Percentiles rank a stretch among this genome's conserved stretches.
phyloP scores from a whole-genome alignment of 2,329 filamentous ascomycete species.

The Stagonosporopsis cucurbitacearum region DNA sequence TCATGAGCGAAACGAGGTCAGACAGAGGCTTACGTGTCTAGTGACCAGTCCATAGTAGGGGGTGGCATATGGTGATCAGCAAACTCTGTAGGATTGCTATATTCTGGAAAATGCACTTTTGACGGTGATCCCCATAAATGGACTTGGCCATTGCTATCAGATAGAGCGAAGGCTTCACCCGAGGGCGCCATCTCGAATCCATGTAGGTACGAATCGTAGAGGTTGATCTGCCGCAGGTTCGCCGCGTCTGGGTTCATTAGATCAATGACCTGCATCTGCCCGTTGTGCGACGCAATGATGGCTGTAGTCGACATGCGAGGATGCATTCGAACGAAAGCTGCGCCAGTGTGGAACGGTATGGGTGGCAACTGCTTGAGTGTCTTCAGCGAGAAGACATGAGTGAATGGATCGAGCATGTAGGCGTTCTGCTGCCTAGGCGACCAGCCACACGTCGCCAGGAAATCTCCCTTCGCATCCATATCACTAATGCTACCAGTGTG shows the following conservation, averaged over 20 bases:
- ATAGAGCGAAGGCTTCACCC: conserved; percentile 82
- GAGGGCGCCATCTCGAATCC: conserved; percentile 87
- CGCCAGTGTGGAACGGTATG: conserved; percentile 89
- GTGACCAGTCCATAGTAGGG: conserved; percentile 70
- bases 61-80: conserved; percentile 67
- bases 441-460: conserved; percentile 93
- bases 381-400: conserved; percentile 95
- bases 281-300: conserved; percentile 88
- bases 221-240: conserved; percentile 82
- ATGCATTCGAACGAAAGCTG: conserved; percentile 95
- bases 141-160: conserved; percentile 78
- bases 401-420: conserved; percentile 87
- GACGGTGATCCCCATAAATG: conserved; percentile 88
- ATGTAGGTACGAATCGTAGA: conserved; percentile 72
- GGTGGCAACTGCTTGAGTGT: conserved; percentile 86
- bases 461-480: conserved; percentile 96
- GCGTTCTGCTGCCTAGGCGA: conserved; percentile 80
- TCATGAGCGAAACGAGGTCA: conserved; percentile 37
- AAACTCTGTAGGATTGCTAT: conserved; percentile 76
- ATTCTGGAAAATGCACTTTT: conserved; percentile 86
- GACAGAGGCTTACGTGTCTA: conserved; percentile 63
- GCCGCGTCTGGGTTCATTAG: conserved; percentile 91
- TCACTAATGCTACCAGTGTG: conserved; percentile 90
- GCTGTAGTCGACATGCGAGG: conserved; percentile 94
- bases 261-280: conserved; percentile 95